Percentiles rank a stretch among this genome's conserved stretches.
Conservation (phyloP, 352 stramenopile genomes). For the Plasmopara muralis region DNA sequence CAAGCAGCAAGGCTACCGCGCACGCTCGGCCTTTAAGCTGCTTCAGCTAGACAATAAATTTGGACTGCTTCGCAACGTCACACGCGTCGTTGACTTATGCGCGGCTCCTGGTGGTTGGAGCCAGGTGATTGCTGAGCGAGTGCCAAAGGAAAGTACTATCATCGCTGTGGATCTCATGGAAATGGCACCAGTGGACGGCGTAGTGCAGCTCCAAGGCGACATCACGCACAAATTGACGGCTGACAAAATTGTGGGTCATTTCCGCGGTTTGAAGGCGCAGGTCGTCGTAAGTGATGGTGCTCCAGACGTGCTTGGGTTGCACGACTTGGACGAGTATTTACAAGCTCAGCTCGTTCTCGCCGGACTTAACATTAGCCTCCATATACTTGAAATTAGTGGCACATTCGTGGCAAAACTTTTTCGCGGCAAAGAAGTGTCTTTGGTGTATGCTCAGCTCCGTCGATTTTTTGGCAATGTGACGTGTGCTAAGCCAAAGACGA, state of each 20-base stretch:
- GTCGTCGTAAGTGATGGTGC: conserved; percentile 99
- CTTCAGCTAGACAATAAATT: conserved; percentile 99
- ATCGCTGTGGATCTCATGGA: conserved; percentile 87
- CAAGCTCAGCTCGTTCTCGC: conserved; percentile 75
- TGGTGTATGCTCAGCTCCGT: conserved; percentile 64
- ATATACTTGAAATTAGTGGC: conserved; percentile 60
- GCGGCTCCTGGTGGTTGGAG: conserved; percentile 81
- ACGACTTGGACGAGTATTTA: conserved; percentile 80
- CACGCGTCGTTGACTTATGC: conserved; percentile 76
- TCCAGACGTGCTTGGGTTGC: conserved; percentile 91
- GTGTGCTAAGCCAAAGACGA: conserved; percentile 80
- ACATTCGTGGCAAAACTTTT: conserved; percentile 86
- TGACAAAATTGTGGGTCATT: conserved; percentile 62
- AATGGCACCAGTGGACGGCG: conserved; percentile 94
- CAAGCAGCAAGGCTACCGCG: conserved; percentile 93
- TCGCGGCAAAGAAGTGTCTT: conserved; percentile 68
- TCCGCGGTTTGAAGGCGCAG: conserved; percentile 85
- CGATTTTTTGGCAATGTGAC: conserved; percentile 67
- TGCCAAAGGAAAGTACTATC: conserved; percentile 43
- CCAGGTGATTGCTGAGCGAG: conserved; percentile 74
- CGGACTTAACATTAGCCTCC: conserved; percentile 72
- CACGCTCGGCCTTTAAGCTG: conserved; percentile 98
- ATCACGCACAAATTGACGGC: conserved; percentile 76
- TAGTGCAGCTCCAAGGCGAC: conserved; percentile 71
- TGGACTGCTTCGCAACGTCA: conserved; percentile 87